phyloP scores from a whole-genome alignment of 805 yeast genomes.

The Spathaspora boniae region DNA sequence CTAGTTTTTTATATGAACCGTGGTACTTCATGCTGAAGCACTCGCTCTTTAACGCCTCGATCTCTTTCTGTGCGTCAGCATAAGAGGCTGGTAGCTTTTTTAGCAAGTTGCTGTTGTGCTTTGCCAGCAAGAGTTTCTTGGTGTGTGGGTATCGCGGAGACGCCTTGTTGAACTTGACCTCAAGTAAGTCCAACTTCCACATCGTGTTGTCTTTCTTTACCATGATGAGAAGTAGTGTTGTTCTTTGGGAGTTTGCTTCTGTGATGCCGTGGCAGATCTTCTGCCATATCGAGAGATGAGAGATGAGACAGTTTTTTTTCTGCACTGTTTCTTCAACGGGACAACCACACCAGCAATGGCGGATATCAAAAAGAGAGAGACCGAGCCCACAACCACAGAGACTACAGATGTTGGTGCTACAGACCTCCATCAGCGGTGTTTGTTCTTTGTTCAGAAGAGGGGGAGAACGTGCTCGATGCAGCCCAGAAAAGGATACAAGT shows the following conservation, averaged over 20 bases:
- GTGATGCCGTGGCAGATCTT: not conserved
- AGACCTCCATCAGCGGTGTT: slow-evolving; percentile 47
- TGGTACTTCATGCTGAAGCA: slow-evolving; percentile 49
- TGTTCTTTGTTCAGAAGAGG: slow-evolving; percentile 46
- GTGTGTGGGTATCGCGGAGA: slow-evolving; percentile 50
- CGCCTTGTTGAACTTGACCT: slow-evolving; percentile 42
- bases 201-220: slow-evolving; percentile 9
- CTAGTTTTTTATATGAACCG: slow-evolving; percentile 39
- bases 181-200: slow-evolving; percentile 58
- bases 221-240: slow-evolving; percentile 7
- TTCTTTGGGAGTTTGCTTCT: too few species aligned
- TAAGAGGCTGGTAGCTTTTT: slow-evolving; percentile 37
- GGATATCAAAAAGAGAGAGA: slow-evolving; percentile 10
- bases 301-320: slow-evolving; percentile 4
- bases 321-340: too few species aligned
- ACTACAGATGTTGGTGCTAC: too few species aligned
- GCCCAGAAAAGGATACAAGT: slow-evolving; percentile 44
- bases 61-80: slow-evolving; percentile 44
- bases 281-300: slow-evolving; percentile 9
- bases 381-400: slow-evolving; percentile 5
- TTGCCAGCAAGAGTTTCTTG: slow-evolving; percentile 43
- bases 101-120: slow-evolving; percentile 38
- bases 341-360: slow-evolving; percentile 7
- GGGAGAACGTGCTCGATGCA: slow-evolving; percentile 61
- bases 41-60: slow-evolving; percentile 41